phyloP scores from a whole-genome alignment of 225 moss, liverwort and hornwort species.

The Polytrichum formosum region DNA sequence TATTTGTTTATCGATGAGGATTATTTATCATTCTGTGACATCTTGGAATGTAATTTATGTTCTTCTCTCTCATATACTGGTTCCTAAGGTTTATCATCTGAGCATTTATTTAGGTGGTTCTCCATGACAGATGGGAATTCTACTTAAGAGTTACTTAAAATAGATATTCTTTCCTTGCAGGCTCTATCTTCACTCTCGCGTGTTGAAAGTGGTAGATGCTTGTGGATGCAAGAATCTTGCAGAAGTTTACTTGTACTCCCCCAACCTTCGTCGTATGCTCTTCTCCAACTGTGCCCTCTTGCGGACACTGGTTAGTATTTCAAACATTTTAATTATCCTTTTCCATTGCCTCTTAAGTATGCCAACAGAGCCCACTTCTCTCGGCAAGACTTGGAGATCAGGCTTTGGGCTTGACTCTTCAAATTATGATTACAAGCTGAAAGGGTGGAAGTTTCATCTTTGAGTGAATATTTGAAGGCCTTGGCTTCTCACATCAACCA shows the following conservation, averaged over 20 bases:
- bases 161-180: slow-evolving; percentile 25
- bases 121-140: too few species aligned
- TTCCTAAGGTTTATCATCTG: too few species aligned
- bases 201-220: slow-evolving; percentile 70
- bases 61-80: too few species aligned
- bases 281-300: slow-evolving; percentile 91
- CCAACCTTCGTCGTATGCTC: slow-evolving; percentile 83
- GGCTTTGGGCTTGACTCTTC: too few species aligned
- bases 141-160: background rate
- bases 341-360: background rate
- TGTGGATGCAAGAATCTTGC: slow-evolving; percentile 83
- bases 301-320: slow-evolving; percentile 65
- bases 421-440: background rate
- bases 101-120: too few species aligned
- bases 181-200: slow-evolving; percentile 67
- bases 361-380: background rate
- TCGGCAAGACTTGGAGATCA: too few species aligned
- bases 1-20: too few species aligned
- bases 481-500: background rate
- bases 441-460: background rate
- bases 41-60: too few species aligned
- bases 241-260: slow-evolving; percentile 79
- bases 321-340: too few species aligned
- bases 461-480: background rate
- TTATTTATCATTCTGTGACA: too few species aligned